phyloP scores from a whole-genome alignment of 495 filamentous ascomycete species.

The Sordaria brevicollis region DNA sequence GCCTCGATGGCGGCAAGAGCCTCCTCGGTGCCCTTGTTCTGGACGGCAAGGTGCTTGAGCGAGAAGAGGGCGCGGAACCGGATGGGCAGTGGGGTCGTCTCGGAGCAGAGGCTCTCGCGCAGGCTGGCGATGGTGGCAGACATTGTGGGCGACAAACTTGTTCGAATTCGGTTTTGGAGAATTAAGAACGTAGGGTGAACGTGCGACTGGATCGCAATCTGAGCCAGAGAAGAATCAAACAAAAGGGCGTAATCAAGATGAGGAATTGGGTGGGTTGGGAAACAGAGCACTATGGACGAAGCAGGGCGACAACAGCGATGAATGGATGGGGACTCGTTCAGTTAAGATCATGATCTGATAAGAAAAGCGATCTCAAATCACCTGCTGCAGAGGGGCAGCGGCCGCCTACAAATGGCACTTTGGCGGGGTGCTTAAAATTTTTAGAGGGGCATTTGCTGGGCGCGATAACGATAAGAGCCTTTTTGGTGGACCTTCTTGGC shows the following conservation, averaged over 20 bases:
- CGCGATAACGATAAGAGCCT: slow-evolving; percentile 5
- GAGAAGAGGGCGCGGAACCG: slow-evolving; percentile 98
- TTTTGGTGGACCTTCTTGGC: neutral
- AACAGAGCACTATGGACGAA: neutral
- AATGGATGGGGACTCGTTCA: neutral
- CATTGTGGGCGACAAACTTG: neutral
- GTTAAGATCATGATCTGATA: neutral
- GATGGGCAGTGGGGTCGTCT: slow-evolving; percentile 69
- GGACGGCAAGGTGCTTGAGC: slow-evolving; percentile 80
- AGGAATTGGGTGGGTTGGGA: slow-evolving; percentile 4
- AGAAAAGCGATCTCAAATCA: neutral
- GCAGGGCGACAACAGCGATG: neutral
- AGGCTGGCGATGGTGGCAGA: slow-evolving; percentile 44
- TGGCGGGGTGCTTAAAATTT: slow-evolving; percentile 4
- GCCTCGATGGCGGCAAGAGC: slow-evolving; percentile 76
- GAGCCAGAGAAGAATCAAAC: neutral
- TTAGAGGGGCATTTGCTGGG: slow-evolving; percentile 4
- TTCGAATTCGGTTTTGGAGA: neutral
- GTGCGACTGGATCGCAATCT: neutral
- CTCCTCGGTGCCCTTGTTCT: slow-evolving; percentile 46
- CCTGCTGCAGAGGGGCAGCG: neutral
- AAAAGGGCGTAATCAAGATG: slow-evolving; percentile 7
- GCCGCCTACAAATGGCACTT: neutral
- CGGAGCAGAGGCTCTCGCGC: slow-evolving; percentile 66
- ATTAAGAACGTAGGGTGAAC: neutral